Conservation (phyloP, 352 stramenopile species). For the Phytophthora colocasiae region DNA sequence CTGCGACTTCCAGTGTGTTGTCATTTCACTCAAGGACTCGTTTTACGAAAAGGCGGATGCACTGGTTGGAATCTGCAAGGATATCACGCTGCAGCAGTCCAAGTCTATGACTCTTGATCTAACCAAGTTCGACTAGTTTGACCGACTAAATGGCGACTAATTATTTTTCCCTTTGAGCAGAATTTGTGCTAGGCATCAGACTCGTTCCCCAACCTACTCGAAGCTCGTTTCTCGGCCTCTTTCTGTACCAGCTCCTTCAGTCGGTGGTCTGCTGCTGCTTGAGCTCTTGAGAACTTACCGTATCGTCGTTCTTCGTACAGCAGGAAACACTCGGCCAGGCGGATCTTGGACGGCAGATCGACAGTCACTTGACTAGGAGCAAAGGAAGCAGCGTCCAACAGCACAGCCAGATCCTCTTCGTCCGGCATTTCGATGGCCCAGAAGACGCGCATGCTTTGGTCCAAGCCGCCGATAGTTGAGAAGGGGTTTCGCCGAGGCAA, state of each 20-base stretch:
- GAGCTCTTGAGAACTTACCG: conserved; percentile 42
- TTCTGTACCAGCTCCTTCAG: conserved; percentile 63
- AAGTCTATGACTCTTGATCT: conserved; percentile 84
- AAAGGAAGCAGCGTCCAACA: conserved; percentile 66
- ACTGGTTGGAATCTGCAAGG: conserved; percentile 93
- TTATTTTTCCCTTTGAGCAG: conserved; percentile 7
- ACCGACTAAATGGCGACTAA: neutral
- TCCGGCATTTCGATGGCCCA: conserved; percentile 66
- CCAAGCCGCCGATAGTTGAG: conserved; percentile 70
- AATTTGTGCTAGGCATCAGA: conserved; percentile 14
- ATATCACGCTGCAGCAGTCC: conserved; percentile 77
- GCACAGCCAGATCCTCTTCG: conserved; percentile 57
- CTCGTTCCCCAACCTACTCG: conserved; percentile 22
- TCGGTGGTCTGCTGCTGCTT: conserved; percentile 48
- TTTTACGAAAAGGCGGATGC: conserved; percentile 97
- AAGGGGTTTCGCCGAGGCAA: conserved; percentile 74
- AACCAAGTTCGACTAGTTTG: conserved; percentile 63
- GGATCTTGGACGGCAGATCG: conserved; percentile 56
- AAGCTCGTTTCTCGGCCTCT: conserved; percentile 68
- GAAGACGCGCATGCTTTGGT: conserved; percentile 64
- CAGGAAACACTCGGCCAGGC: conserved; percentile 63
- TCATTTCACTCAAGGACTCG: conserved; percentile 98
- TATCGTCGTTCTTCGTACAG: conserved; percentile 65
- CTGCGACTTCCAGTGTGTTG: conserved; percentile 97
- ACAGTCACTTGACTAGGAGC: conserved; percentile 36